phyloP scores from a whole-genome alignment of 768 basidiomycete species.

The Auricularia cornea region DNA sequence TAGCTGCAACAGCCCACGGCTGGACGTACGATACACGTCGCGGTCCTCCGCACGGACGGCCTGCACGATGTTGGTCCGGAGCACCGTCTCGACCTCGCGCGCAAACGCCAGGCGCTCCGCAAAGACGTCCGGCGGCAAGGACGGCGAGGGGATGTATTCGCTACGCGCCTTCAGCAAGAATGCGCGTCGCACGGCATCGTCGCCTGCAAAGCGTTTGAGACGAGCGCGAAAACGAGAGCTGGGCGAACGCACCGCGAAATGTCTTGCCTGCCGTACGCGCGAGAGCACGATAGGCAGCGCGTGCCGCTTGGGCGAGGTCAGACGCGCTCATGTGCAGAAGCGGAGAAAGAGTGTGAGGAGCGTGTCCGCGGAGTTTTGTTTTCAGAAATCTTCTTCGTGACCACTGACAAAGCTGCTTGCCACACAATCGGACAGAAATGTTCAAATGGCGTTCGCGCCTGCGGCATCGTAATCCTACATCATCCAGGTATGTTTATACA shows the following conservation, averaged over 20 bases:
- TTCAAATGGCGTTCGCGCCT: too few species aligned
- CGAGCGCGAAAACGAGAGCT: neutral
- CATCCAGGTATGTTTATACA: too few species aligned
- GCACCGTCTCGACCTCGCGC: constrained; percentile 61
- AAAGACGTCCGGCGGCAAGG: constrained; percentile 38
- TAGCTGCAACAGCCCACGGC: neutral
- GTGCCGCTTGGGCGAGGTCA: neutral
- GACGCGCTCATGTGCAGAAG: neutral
- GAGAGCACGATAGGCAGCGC: neutral
- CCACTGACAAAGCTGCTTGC: too few species aligned
- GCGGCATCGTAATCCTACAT: too few species aligned
- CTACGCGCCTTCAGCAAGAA: neutral
- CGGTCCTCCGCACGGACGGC: constrained; percentile 25
- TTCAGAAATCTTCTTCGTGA: too few species aligned
- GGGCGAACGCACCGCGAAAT: neutral
- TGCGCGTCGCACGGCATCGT: neutral
- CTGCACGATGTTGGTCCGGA: constrained; percentile 83
- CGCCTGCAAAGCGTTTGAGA: neutral
- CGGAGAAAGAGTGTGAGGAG: neutral
- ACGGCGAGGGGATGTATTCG: constrained; percentile 14
- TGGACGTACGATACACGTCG: neutral
- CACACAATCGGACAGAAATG: too few species aligned
- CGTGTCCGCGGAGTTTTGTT: too few species aligned
- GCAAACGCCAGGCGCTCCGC: constrained; percentile 50
- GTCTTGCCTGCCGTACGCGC: neutral